Evolutionary conservation across 139 green algal species (phyloP).

Genomic region (Tetradesmus lagerheimii): DNA sequence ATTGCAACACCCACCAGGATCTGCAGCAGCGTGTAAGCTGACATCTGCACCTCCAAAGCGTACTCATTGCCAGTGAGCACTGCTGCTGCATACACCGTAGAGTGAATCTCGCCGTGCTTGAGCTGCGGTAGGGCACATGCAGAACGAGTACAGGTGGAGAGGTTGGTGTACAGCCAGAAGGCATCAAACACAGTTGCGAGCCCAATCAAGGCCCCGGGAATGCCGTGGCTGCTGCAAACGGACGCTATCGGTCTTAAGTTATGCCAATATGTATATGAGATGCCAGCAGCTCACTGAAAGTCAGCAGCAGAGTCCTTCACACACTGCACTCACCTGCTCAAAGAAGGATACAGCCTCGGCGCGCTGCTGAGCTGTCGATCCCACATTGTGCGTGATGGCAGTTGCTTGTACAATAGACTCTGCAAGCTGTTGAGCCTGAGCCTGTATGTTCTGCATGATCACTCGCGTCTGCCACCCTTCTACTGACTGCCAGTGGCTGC

Average conservation of each 20-base stretch:
- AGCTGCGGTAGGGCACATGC: conserved; percentile 14
- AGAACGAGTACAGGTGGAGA: background rate
- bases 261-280: background rate
- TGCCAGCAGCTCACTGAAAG: no score
- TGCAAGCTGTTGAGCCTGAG: conserved; percentile 35
- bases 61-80: conserved; percentile 46
- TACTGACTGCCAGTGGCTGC: background rate
- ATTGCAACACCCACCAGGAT: conserved; percentile 27
- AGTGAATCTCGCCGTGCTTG: conserved; percentile 54
- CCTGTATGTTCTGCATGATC: conserved; percentile 3
- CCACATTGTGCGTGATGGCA: conserved; percentile 39
- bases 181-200: background rate
- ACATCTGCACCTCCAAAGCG: conserved; percentile 53
- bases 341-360: conserved; percentile 58
- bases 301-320: background rate
- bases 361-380: conserved; percentile 46
- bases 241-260: background rate
- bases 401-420: conserved; percentile 49
- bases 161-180: background rate
- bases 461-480: background rate
- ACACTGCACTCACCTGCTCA: conserved; percentile 48
- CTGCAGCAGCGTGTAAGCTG: conserved; percentile 46
- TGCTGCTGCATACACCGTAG: conserved; percentile 30
- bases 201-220: background rate
- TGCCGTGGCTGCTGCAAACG: background rate